These are phyloP conservation scores for Alternaria hordeiaustralica DNA, from an alignment of 2,329 filamentous ascomycete species.

Conservation along the genomic window DNA sequence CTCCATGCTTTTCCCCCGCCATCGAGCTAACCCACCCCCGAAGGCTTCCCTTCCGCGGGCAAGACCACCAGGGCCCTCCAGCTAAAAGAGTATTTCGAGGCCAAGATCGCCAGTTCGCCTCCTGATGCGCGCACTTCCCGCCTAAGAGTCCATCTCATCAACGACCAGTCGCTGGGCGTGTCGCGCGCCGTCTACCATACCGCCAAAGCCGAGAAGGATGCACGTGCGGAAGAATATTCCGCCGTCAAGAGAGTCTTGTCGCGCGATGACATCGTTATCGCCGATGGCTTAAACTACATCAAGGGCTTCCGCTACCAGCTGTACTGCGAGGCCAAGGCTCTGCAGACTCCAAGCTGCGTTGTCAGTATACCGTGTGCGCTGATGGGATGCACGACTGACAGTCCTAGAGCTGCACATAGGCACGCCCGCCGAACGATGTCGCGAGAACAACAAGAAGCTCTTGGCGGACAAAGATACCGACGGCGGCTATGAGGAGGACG, in stretches of 20 bases:
- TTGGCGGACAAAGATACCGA: conserved; percentile 51
- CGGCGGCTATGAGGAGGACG: conserved; percentile 62
- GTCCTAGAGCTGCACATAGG: conserved; percentile 62
- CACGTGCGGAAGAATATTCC: conserved; percentile 75
- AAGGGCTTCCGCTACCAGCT: conserved; percentile 89
- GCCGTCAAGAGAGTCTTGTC: conserved; percentile 79
- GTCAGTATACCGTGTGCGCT: conserved; percentile 52
- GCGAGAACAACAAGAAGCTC: conserved; percentile 65
- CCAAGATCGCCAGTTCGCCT: conserved; percentile 59
- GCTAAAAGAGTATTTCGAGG: conserved; percentile 68
- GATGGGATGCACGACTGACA: conserved; percentile 34
- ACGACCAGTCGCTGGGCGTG: conserved; percentile 74
- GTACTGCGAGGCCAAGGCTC: conserved; percentile 82
- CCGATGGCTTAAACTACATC: conserved; percentile 86
- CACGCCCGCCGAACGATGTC: conserved; percentile 62
- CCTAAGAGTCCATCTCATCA: conserved; percentile 75
- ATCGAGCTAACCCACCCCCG: conserved; percentile 61
- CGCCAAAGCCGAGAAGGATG: conserved; percentile 82
- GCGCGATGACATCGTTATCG: conserved; percentile 76
- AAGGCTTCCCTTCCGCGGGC: conserved; percentile 68
- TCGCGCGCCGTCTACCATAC: conserved; percentile 75
- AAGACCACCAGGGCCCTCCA: conserved; percentile 68
- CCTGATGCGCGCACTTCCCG: conserved; percentile 53
- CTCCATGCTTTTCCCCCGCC: conserved; percentile 2
- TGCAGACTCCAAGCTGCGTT: conserved; percentile 76